Base-by-base conservation (phyloP, 1,284 basidiomycete genomes). In the Coniophora puteana region DNA sequence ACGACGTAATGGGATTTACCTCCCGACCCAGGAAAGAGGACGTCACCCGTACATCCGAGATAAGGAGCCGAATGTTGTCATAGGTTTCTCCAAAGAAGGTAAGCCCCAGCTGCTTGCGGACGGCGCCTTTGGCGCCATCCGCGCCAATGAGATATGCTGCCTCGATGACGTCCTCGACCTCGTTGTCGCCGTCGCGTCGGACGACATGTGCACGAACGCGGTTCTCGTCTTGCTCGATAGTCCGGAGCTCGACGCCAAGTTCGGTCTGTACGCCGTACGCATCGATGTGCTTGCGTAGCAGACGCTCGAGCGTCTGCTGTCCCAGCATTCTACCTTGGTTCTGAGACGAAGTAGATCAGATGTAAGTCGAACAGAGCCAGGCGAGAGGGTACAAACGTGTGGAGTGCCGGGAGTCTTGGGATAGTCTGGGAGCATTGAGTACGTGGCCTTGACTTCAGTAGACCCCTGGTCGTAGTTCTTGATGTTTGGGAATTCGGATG, bases 71-170 rank as follows among this genome's bases (percentile, higher is more conserved):
- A 33, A 67, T 58, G 11, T 57, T 50, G 11, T 53, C 53, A 18
- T 54, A 52, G 3, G 63, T 62, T 45, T 73, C 68, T 2, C 71
- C 72, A 8, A 67, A 33, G 40, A 74, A 73, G 1, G 57, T 44
- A n/a, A 73, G 44, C 1, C 63, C 67, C 11, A 70, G 57, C 26
- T 55, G 49, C 40, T 71, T 69, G 37, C 69, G 55, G 10, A 69
- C 49, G n/a, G n/a, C n/a, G n/a, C n/a, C n/a, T n/a, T n/a, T n/a
- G n/a, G n/a, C n/a, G n/a, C n/a, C n/a, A n/a, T n/a, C n/a, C n/a
- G n/a, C n/a, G n/a, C n/a, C n/a, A n/a, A n/a, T n/a, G n/a, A n/a
- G n/a, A n/a, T n/a, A 65, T 10, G 48, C 44, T 30, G 51, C 56
- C 2, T 38, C 47, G 12, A 45, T 36, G 1, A 54, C 53, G 21